Evolutionary conservation across 2,329 filamentous ascomycete genomes (phyloP).

Genomic region (Macrophomina tecta): DNA sequence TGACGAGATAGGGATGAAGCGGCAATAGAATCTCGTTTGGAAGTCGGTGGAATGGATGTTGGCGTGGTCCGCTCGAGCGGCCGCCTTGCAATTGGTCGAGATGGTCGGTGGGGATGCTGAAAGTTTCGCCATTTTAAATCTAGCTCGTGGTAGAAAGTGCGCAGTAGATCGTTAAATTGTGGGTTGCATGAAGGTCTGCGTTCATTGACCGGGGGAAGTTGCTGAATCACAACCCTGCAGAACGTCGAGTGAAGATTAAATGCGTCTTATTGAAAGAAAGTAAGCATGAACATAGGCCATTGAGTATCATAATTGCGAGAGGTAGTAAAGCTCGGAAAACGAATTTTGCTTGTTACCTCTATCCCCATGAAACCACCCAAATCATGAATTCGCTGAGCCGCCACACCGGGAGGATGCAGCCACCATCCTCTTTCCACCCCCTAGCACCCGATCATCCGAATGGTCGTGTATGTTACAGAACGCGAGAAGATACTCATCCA

Average conservation of each 20-base stretch:
- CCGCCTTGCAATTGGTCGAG: too few relatives aligned
- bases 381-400: slow-evolving; percentile 19
- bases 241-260: neutral
- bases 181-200: too few relatives aligned
- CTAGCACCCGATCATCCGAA: slow-evolving; percentile 23
- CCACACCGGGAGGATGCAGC: slow-evolving; percentile 19
- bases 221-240: too few relatives aligned
- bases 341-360: slow-evolving; percentile 26
- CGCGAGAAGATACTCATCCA: slow-evolving; percentile 5
- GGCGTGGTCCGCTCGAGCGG: too few relatives aligned
- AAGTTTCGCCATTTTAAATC: too few relatives aligned
- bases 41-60: too few relatives aligned
- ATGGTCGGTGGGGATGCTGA: too few relatives aligned
- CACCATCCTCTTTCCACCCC: slow-evolving; percentile 23
- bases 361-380: slow-evolving; percentile 15
- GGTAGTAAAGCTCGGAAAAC: slow-evolving; percentile 12
- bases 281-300: slow-evolving; percentile 4
- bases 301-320: slow-evolving; percentile 18
- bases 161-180: too few relatives aligned
- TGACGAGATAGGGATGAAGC: too few relatives aligned
- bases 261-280: slow-evolving; percentile 1
- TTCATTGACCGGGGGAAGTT: too few relatives aligned
- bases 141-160: too few relatives aligned
- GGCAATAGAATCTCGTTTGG: too few relatives aligned
- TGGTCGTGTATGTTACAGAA: slow-evolving; percentile 28